These are phyloP conservation scores for Pythium chondricola DNA, from an alignment of 352 stramenopile genomes.

Conservation along the genomic window DNA sequence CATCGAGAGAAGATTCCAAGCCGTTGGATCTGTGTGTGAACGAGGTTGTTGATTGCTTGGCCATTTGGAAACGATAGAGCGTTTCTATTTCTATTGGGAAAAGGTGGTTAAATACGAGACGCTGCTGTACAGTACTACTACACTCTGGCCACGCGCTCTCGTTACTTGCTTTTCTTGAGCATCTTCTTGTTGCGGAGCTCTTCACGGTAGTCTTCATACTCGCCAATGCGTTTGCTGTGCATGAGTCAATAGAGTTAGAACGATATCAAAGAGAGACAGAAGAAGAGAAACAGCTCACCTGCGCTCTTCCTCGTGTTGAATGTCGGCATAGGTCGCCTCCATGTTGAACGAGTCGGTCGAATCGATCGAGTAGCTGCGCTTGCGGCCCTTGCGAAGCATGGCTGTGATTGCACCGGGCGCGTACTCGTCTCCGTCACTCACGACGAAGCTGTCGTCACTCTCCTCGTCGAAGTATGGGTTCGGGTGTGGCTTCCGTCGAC, in stretches of 20 bases:
- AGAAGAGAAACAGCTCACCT: conserved; percentile 30
- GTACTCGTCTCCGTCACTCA: conserved; percentile 76
- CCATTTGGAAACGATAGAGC: not conserved
- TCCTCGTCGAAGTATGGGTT: conserved; percentile 79
- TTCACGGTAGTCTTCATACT: conserved; percentile 81
- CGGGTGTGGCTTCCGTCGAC: conserved; percentile 23
- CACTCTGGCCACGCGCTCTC: too few relatives aligned
- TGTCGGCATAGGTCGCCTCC: conserved; percentile 79
- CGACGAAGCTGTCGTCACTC: conserved; percentile 86
- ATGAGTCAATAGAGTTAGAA: too few relatives aligned
- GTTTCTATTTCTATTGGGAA: conserved; percentile 6
- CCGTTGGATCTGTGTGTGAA: too few relatives aligned
- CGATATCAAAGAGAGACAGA: not conserved
- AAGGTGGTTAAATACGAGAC: too few relatives aligned
- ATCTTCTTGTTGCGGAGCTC: conserved; percentile 83
- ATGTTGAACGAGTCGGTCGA: conserved; percentile 82
- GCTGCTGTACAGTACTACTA: too few relatives aligned
- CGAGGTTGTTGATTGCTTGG: too few relatives aligned
- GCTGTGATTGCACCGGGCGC: conserved; percentile 63
- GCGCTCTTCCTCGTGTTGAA: conserved; percentile 82
- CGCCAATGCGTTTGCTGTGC: conserved; percentile 59
- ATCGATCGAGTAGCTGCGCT: conserved; percentile 71
- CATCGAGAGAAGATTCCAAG: conserved; percentile 3
- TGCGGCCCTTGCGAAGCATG: conserved; percentile 74
- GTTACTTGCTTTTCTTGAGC: conserved; percentile 69